Evolutionary conservation across 2,329 filamentous ascomycete genomes (phyloP).

Genomic region (Hypoxylon sp.): DNA sequence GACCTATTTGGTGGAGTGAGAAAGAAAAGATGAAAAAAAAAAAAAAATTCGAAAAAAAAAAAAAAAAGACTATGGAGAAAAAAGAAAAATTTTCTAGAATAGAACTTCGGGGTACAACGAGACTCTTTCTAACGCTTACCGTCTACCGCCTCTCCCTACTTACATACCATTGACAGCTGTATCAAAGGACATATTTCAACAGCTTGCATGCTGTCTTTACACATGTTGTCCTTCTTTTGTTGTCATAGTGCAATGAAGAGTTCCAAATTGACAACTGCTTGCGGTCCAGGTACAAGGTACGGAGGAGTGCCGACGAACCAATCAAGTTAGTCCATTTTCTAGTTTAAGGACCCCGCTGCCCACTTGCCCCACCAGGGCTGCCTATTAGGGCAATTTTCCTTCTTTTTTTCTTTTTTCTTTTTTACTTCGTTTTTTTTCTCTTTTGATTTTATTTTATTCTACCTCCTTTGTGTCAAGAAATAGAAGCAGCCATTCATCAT

Average conservation of each 20-base stretch:
- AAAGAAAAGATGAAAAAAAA: constrained; percentile 13
- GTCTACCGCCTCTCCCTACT: not conserved
- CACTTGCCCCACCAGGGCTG: constrained; percentile 16
- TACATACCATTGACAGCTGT: not conserved
- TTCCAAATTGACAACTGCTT: constrained; percentile 28
- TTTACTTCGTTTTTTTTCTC: not conserved
- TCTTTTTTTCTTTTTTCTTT: not conserved
- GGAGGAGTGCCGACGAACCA: constrained; percentile 20
- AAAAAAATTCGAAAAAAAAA: constrained; percentile 14
- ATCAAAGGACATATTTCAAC: constrained; percentile 16
- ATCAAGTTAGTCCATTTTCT: constrained; percentile 27
- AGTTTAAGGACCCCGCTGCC: constrained; percentile 11
- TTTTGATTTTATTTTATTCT: too few species aligned
- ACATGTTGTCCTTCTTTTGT: constrained; percentile 24
- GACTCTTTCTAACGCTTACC: not conserved
- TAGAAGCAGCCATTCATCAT: not conserved
- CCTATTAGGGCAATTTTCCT: constrained; percentile 26
- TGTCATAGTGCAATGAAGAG: constrained; percentile 18
- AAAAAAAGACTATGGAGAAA: constrained; percentile 26
- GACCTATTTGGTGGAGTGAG: not conserved
- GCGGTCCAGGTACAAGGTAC: constrained; percentile 34
- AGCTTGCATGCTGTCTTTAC: constrained; percentile 2
- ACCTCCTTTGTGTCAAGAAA: too few species aligned
- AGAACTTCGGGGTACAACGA: constrained; percentile 29
- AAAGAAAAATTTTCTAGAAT: constrained; percentile 35